These are phyloP conservation scores for Madurella mycetomatis DNA, from an alignment of 2,329 filamentous ascomycete species.

Conservation along the genomic window DNA sequence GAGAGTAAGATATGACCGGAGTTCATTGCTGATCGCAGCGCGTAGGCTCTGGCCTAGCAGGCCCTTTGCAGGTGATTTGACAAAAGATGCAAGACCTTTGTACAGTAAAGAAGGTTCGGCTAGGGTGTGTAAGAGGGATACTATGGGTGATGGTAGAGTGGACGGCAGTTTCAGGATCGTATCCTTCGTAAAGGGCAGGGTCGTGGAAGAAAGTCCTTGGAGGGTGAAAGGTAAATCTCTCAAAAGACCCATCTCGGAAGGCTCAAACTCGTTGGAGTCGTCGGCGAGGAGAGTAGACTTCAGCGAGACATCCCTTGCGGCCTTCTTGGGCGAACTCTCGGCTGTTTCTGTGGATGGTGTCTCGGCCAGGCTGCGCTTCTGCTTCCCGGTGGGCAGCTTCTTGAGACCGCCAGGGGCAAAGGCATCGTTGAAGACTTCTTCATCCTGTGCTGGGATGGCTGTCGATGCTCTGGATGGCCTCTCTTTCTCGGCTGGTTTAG, in stretches of 20 bases:
- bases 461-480: constrained; percentile 34
- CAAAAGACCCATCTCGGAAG: constrained; percentile 62
- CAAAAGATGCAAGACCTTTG: constrained; percentile 71
- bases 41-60: constrained; percentile 89
- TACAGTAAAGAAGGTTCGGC: constrained; percentile 95
- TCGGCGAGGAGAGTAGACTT: constrained; percentile 56
- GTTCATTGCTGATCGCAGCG: constrained; percentile 77
- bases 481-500: constrained; percentile 33
- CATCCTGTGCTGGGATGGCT: constrained; percentile 39
- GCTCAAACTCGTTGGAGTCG: constrained; percentile 53
- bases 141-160: constrained; percentile 74
- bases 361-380: constrained; percentile 34
- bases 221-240: constrained; percentile 88
- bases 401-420: constrained; percentile 51
- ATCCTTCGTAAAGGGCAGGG: constrained; percentile 68
- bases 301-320: constrained; percentile 48
- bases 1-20: constrained; percentile 83
- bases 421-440: constrained; percentile 48
- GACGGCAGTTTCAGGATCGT: constrained; percentile 70
- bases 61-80: constrained; percentile 74
- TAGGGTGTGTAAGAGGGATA: constrained; percentile 82
- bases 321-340: constrained; percentile 25
- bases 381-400: constrained; percentile 40
- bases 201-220: constrained; percentile 84
- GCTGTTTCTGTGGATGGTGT: constrained; percentile 8